Percentiles rank a stretch among this genome's conserved stretches.
Evolutionary conservation across 1,284 basidiomycete species (phyloP).

Genomic region (Naganishia cerealis): DNA sequence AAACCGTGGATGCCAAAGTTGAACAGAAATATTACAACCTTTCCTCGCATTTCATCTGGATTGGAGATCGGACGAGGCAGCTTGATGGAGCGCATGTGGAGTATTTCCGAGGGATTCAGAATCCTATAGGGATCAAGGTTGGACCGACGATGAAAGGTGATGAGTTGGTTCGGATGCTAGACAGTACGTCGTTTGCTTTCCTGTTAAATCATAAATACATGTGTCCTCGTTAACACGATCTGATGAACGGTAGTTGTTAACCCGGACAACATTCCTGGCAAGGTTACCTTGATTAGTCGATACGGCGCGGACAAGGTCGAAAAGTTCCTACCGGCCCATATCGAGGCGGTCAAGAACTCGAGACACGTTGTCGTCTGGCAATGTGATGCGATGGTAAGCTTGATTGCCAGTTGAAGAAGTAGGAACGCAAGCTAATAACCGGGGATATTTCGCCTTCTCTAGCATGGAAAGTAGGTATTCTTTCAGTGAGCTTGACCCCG

Average conservation of each 20-base stretch:
- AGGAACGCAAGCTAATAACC: neutral
- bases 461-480: slow-evolving; percentile 74
- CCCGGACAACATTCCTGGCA: slow-evolving; percentile 75
- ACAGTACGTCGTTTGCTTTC: slow-evolving; percentile 60
- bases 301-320: slow-evolving; percentile 88
- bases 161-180: slow-evolving; percentile 77
- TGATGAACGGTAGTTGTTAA: slow-evolving; percentile 67
- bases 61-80: slow-evolving; percentile 94
- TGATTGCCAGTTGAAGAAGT: neutral
- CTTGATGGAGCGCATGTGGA: slow-evolving; percentile 91
- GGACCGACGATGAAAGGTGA: slow-evolving; percentile 80
- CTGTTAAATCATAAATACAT: neutral
- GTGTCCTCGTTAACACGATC: neutral
- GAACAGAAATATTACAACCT: slow-evolving; percentile 48
- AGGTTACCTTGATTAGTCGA: slow-evolving; percentile 86
- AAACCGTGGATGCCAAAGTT: neutral
- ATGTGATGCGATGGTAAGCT: slow-evolving; percentile 82
- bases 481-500: neutral
- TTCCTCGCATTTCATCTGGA: slow-evolving; percentile 93
- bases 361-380: slow-evolving; percentile 88
- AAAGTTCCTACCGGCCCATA: slow-evolving; percentile 73
- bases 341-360: slow-evolving; percentile 75
- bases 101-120: slow-evolving; percentile 89
- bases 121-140: slow-evolving; percentile 95
- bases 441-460: neutral